Base-by-base conservation (phyloP, 495 filamentous ascomycete genomes). In the Penicillium steckii region DNA sequence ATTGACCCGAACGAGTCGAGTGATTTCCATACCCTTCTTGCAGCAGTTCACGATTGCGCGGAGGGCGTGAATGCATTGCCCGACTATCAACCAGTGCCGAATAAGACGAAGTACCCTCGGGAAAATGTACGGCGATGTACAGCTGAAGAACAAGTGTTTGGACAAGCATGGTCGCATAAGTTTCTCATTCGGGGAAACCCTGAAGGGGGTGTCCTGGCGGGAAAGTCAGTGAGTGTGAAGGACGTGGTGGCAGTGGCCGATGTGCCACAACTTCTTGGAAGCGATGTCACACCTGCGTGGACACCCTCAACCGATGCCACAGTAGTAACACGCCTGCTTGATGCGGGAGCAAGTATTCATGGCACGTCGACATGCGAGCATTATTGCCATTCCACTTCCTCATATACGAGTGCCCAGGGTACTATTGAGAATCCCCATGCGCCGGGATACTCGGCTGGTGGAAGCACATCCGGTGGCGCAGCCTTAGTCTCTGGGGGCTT, bases 201-300 rank as follows among this genome's bases (percentile, higher is more conserved):
- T 0, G 40, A 58, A 42, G 63, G 57, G 3, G 90, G 91, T 0
- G 85, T 85, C 0, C 66, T 96, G 18, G 88, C 89, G 1, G 92
- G 92, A 1, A 90, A 94, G 52, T 89, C 91, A 0, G 77, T 96
- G 18, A 88, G 82, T 38, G 61, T 97, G 43, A 76, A 78, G 41
- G 73, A 78, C 42, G 69, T 61, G 0, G 68, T 75, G 45, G 66
- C 65, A 3, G 67, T 78, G 2, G 72, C 67, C 2, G 71, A 66
- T 3, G 64, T 78, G 10, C 72, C 73, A 7, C 67, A 63, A 32
- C 57, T 72, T 0, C 52, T 61, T 30, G 75, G 75, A 7, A 70
- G 62, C 23, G 67, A 72, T 51, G 62, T 69, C 18, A 63, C 61
- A 49, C 61, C 66, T 7, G 59, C 61, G 4, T 77, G 71, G 71